Evolutionary conservation across 257 asterid genomes (phyloP), one percentile per base, ranked within the genome.

Genomic region (Ballota nigra): DNA sequence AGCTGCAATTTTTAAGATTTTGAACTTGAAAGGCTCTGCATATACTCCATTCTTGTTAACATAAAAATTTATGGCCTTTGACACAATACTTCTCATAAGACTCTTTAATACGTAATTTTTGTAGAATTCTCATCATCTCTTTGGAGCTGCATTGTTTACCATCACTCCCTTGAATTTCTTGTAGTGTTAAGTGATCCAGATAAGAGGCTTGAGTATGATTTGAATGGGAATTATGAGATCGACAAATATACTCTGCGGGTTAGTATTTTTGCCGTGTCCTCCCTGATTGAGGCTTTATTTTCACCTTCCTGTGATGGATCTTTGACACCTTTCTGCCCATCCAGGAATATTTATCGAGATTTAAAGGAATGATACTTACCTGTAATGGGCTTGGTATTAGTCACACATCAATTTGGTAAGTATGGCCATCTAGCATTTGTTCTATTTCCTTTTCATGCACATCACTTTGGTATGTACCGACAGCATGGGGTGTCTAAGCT

Each of bases 331-430:
- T 52, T 38, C 38, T 31, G 55, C 47, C 7, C 8, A 72, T 63
- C 45, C 79, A 85, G 91, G 94, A 87, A 72, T 87, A 87, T 73
- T 79, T 87, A 55, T 77, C 94, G 61, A 85, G 87, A 87, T 87
- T 87, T 72, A 87, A 87, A 73, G 94, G 89, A 66, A 85, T 87
- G 94, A 87, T 87, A 58, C 86, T 84, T 41, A 88, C 89, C 63
- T 84, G 86, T 66, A 88, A 88, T 68, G 92, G 92, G 64, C 95
- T 88, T 71, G 95, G 95, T 41, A 86, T 88, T 58, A 79, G 80
- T 69, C 83, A 80, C 77, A 69, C 80, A 8, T 82, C 89, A 68
- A 81, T 78, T 61, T 80, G 87, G 89, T 87, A 76, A 13, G 84
- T 61, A 31, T 65, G 62, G 57, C 57, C 24, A 49, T 75, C 65